phyloP scores from a whole-genome alignment of 2,329 filamentous ascomycete species.

The Huntiella moniliformis region DNA sequence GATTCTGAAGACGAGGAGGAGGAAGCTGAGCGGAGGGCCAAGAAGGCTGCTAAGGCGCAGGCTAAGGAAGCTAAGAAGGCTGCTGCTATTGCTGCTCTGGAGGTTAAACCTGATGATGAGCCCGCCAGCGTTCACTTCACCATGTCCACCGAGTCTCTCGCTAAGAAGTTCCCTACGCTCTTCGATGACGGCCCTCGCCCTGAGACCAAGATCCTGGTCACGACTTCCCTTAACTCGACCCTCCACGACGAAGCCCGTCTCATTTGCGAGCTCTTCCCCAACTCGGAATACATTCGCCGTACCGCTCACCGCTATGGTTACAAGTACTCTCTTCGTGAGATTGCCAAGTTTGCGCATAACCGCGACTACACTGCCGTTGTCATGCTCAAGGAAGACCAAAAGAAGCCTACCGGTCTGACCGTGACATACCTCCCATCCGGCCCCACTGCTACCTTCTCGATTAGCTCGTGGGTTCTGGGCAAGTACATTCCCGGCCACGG shows the following conservation, averaged over 20 bases:
- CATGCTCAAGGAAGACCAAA: slow-evolving; percentile 75
- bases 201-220: slow-evolving; percentile 73
- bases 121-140: slow-evolving; percentile 11
- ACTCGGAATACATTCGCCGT: slow-evolving; percentile 69
- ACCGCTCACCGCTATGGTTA: slow-evolving; percentile 67
- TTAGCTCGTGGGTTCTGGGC: slow-evolving; percentile 79
- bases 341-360: slow-evolving; percentile 66
- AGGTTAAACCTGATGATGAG: slow-evolving; percentile 39
- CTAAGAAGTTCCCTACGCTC: slow-evolving; percentile 42
- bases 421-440: slow-evolving; percentile 69
- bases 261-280: slow-evolving; percentile 68
- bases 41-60: slow-evolving; percentile 19
- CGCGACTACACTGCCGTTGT: slow-evolving; percentile 69
- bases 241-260: slow-evolving; percentile 68
- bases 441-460: slow-evolving; percentile 81
- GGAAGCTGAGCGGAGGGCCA: slow-evolving; percentile 26
- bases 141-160: slow-evolving; percentile 23
- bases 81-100: slow-evolving; percentile 30
- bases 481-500: slow-evolving; percentile 75
- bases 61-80: slow-evolving; percentile 6
- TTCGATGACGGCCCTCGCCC: slow-evolving; percentile 40
- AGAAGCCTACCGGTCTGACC: slow-evolving; percentile 64
- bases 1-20: slow-evolving; percentile 38
- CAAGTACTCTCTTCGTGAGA: slow-evolving; percentile 85
- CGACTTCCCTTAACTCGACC: slow-evolving; percentile 74